Evolutionary conservation across 371 early-diverging fungal species (phyloP).

Genomic region (Mucor saturninus): DNA sequence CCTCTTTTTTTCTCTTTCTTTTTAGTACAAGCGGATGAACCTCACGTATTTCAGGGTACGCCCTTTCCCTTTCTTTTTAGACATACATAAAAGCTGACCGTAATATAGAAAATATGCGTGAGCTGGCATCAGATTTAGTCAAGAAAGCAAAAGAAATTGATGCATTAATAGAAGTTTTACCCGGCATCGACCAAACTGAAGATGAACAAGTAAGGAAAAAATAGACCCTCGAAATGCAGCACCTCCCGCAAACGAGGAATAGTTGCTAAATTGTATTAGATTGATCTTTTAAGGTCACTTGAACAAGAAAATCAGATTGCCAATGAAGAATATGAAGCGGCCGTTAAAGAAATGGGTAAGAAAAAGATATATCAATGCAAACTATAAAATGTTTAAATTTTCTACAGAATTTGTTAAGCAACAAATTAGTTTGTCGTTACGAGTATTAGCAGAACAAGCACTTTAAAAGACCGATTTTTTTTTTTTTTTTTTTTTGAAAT

Average conservation of each 20-base stretch:
- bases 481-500: not conserved
- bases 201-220: slow-evolving; percentile 61
- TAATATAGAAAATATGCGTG: slow-evolving; percentile 58
- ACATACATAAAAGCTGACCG: too few species aligned
- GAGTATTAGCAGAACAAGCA: slow-evolving; percentile 30
- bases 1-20: not conserved
- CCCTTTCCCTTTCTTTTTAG: not conserved
- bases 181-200: slow-evolving; percentile 67
- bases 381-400: not conserved
- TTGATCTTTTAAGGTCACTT: slow-evolving; percentile 29
- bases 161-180: slow-evolving; percentile 67
- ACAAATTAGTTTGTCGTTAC: slow-evolving; percentile 40
- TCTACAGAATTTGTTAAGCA: slow-evolving; percentile 37
- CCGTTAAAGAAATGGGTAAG: slow-evolving; percentile 55
- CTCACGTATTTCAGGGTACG: slow-evolving; percentile 49
- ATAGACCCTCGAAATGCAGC: too few species aligned
- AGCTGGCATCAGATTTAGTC: slow-evolving; percentile 69
- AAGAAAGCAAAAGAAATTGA: slow-evolving; percentile 77
- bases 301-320: slow-evolving; percentile 53
- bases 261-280: slow-evolving; percentile 1
- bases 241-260: too few species aligned
- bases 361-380: too few species aligned
- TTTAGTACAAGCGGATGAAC: slow-evolving; percentile 53
- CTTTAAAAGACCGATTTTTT: not conserved
- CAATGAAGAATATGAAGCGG: slow-evolving; percentile 55